phyloP scores from a whole-genome alignment of 179 eudicot species.

The Patellifolia procumbens region DNA sequence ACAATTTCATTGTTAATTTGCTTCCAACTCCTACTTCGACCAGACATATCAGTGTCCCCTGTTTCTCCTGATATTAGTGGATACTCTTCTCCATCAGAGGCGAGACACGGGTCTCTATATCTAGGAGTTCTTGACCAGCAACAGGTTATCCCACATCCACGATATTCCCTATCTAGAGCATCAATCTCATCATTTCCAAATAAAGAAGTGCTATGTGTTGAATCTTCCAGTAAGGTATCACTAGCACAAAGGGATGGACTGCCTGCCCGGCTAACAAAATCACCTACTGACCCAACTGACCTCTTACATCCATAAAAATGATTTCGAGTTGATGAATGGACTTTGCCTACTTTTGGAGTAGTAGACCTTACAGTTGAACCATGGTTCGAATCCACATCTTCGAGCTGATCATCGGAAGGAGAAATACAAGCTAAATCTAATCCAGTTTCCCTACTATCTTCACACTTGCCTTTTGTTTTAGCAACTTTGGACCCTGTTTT shows the following conservation, averaged over 20 bases:
- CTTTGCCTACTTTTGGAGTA: constrained; percentile 31
- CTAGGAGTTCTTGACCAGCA: constrained; percentile 85
- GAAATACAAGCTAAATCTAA: constrained; percentile 50
- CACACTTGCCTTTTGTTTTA: constrained; percentile 31
- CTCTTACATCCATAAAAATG: constrained; percentile 34
- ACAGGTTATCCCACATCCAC: constrained; percentile 75
- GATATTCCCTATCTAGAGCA: constrained; percentile 41
- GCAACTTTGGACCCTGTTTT: constrained; percentile 27
- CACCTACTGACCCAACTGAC: constrained; percentile 56
- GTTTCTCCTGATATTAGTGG: constrained; percentile 62
- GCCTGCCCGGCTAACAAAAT: constrained; percentile 56
- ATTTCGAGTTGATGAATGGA: constrained; percentile 32
- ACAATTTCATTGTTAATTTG: constrained; percentile 37
- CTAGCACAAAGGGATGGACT: constrained; percentile 63
- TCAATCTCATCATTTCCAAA: constrained; percentile 54
- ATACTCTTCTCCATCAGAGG: constrained; percentile 57
- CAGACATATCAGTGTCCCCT: constrained; percentile 42
- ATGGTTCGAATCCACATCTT: constrained; percentile 62
- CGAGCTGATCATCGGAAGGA: constrained; percentile 43
- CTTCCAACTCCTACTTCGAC: constrained; percentile 48
- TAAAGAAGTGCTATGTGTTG: constrained; percentile 48
- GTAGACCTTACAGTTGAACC: constrained; percentile 43
- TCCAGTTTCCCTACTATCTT: constrained; percentile 36
- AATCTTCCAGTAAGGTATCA: constrained; percentile 41
- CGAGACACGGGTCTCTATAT: constrained; percentile 45